Evolutionary conservation across 192 early-diverging fungal species (phyloP).

Genomic region (Umbelopsis vinacea): DNA sequence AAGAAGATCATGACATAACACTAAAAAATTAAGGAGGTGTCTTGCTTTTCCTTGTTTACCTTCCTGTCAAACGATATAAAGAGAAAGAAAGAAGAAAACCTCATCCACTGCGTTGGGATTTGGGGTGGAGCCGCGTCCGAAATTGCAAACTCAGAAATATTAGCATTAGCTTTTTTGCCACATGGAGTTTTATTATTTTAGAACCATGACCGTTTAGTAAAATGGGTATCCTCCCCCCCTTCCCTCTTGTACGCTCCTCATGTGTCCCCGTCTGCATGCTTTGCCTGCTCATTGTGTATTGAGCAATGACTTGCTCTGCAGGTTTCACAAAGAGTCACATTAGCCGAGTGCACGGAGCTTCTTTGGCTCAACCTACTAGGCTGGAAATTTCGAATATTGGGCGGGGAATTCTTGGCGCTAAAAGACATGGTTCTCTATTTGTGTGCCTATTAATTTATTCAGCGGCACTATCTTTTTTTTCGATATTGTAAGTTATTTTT

Average conservation of each 20-base stretch:
- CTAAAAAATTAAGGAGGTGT: background rate
- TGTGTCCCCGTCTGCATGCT: background rate
- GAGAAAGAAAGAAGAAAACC: background rate
- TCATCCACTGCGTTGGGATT: background rate
- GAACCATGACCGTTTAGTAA: background rate
- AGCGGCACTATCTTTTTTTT: no score
- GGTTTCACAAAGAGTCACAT: conserved; percentile 12
- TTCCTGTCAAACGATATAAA: background rate
- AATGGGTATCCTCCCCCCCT: background rate
- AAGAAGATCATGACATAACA: conserved; percentile 25
- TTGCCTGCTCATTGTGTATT: background rate
- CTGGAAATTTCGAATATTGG: background rate
- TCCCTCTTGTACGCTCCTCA: background rate
- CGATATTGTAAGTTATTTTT: no score
- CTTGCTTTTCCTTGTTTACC: background rate
- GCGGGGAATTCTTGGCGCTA: conserved; percentile 10
- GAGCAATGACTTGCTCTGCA: background rate
- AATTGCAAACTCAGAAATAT: conserved; percentile 20
- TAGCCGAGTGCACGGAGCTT: conserved; percentile 18
- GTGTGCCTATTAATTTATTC: no score
- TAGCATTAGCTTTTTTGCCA: conserved; percentile 18
- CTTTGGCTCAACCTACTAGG: background rate
- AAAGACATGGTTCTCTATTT: background rate
- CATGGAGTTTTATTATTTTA: conserved; percentile 15
- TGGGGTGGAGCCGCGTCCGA: background rate